Conservation (phyloP, 768 basidiomycete genomes). For the Boletus rubropictus region DNA sequence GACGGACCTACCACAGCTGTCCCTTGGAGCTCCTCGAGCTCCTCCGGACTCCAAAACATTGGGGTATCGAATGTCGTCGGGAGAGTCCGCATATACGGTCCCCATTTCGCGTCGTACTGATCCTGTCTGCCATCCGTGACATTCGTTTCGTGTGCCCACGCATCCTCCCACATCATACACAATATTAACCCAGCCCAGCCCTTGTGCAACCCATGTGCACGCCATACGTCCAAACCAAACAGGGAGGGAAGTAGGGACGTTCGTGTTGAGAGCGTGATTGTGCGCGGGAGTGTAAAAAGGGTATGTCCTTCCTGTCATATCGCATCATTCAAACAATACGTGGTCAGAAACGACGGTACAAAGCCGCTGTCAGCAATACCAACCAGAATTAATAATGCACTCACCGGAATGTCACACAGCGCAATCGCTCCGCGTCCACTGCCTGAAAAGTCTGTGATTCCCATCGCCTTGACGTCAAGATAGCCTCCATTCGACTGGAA, state of each 20-base stretch:
- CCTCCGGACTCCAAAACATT: conserved; percentile 86
- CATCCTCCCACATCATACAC: conserved; percentile 93
- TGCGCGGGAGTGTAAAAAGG: conserved; percentile 78
- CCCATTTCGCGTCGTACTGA: conserved; percentile 14
- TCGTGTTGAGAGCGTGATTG: conserved; percentile 69
- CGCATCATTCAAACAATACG: not conserved
- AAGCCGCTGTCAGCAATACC: not conserved
- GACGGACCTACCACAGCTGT: conserved; percentile 81
- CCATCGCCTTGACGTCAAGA: conserved; percentile 44
- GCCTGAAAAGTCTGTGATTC: conserved; percentile 41
- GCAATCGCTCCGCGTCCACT: conserved; percentile 76
- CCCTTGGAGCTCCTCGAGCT: conserved; percentile 69
- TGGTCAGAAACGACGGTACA: not conserved
- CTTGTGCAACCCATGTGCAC: conserved; percentile 45
- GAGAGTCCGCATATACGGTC: conserved; percentile 36
- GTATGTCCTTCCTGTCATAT: conserved; percentile 57
- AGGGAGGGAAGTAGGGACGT: conserved; percentile 61
- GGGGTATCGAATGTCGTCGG: conserved; percentile 78
- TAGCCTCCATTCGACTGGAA: conserved; percentile 47
- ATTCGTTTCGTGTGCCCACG: conserved; percentile 61
- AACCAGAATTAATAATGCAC: conserved; percentile 12
- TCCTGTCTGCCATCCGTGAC: not conserved
- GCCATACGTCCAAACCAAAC: conserved; percentile 66
- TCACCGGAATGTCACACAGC: conserved; percentile 63
- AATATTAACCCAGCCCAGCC: conserved; percentile 89